Base-by-base conservation (phyloP, 2,329 filamentous ascomycete genomes). In the Seiridium unicorne region DNA sequence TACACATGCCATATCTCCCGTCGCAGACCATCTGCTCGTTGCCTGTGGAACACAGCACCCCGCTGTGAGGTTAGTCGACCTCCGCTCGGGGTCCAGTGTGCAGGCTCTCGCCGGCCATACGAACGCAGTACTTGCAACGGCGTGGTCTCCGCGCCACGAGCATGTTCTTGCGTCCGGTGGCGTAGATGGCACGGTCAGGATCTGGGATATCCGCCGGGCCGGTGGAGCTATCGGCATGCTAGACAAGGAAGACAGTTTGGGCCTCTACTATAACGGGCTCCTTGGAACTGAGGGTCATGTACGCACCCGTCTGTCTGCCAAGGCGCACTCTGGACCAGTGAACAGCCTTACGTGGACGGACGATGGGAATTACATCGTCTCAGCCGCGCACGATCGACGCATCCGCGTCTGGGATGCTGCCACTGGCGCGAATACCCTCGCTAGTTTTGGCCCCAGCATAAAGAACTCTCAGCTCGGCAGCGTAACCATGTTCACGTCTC, bases 11-110 rank as follows among this genome's bases (percentile, higher is more conserved):
- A 82, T 91, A 34, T 96, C 93, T 1, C 84, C 88, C 47, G 78
- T 93, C 60, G 84, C 92, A 59, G 78, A 85, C 57, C 83, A 93
- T 69, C 81, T 96, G 0, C 83, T 97, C 3, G 90, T 97, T 8
- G 93, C 94, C 8, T 95, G 92, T 69, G 93, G 91, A 0, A 96
- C 93, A 0, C 92, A 96, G 64, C 88, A 95, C 70, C 91, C 92
- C 5, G 84, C 90, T 34, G 90, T 97, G 11, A 88, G 93, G 13
- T 84, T 98, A 5, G 86, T 97, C 5, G 94, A 98, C 71, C 81
- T 97, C 40, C 89, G 91, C 57, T 93, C 93, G 1, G 92, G 92
- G 2, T 84, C 92, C 13, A 86, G 84, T 53, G 88, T 90, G 1
- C 90, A 93, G 69, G 86, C 88, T 1, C 79, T 93, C 36, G 82